Evolutionary conservation across 2,329 filamentous ascomycete genomes (phyloP).

Genomic region (Fusarium nygamai): DNA sequence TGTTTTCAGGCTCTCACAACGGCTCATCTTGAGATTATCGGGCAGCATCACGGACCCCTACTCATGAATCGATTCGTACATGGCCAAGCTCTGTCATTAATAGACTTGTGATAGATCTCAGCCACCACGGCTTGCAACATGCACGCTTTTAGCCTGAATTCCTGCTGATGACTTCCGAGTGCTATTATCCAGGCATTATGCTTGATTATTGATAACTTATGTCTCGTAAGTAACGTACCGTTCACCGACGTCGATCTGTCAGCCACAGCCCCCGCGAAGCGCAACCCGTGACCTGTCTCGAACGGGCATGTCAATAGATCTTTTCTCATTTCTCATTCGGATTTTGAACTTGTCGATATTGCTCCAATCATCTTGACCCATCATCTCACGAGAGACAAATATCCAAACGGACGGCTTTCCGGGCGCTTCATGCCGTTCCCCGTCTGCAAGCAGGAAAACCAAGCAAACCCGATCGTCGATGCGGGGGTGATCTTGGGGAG

Average conservation of each 20-base stretch:
- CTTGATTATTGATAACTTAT: conserved; percentile 1
- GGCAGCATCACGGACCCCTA: conserved; percentile 14
- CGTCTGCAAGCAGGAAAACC: conserved; percentile 12
- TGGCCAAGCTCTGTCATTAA: conserved; percentile 13
- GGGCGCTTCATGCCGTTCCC: conserved; percentile 28
- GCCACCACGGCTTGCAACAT: conserved; percentile 29
- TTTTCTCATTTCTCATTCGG: conserved; percentile 22
- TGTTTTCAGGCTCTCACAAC: conserved; percentile 19
- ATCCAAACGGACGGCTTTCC: conserved; percentile 28
- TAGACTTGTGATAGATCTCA: conserved; percentile 40
- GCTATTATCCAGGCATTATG: conserved; percentile 8
- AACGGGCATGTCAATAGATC: conserved; percentile 27
- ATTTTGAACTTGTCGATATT: not conserved
- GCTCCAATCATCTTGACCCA: conserved; percentile 29
- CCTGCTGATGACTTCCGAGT: not conserved
- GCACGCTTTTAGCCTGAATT: conserved; percentile 22
- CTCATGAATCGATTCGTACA: conserved; percentile 8
- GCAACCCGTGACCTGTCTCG: conserved; percentile 35
- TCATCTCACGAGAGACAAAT: conserved; percentile 1
- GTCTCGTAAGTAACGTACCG: not conserved
- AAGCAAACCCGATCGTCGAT: conserved; percentile 27
- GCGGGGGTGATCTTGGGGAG: conserved; percentile 6
- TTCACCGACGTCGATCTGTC: conserved; percentile 29
- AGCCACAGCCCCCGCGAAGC: conserved; percentile 36
- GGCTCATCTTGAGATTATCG: conserved; percentile 18